These are phyloP conservation scores for Cystobasidium slooffiae DNA, from an alignment of 1,284 basidiomycete genomes.

Conservation along the genomic window DNA sequence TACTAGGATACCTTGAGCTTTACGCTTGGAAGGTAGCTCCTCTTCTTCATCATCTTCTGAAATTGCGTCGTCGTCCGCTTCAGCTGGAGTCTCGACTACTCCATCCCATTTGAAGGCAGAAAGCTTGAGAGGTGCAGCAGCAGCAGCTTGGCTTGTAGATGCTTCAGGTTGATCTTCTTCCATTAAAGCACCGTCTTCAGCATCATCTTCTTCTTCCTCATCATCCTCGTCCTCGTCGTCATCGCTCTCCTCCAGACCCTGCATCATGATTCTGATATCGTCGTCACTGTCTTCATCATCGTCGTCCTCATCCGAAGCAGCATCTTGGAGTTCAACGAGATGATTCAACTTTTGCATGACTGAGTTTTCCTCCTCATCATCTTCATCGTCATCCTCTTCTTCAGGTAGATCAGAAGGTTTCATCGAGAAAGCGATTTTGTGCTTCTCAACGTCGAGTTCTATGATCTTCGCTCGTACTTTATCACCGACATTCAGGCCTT, in stretches of 20 bases:
- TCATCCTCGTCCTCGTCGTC: conserved; percentile 49
- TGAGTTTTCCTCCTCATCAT: conserved; percentile 63
- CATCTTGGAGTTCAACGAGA: conserved; percentile 61
- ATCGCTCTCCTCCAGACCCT: conserved; percentile 57
- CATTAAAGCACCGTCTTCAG: conserved; percentile 12
- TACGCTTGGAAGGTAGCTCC: conserved; percentile 58
- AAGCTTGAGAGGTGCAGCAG: conserved; percentile 57
- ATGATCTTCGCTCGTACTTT: conserved; percentile 78
- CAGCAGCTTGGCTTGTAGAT: conserved; percentile 46
- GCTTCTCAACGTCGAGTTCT: conserved; percentile 72
- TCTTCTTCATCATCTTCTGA: conserved; percentile 61
- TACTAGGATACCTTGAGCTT: conserved; percentile 70
- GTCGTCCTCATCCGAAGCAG: conserved; percentile 58
- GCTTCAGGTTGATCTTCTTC: conserved; percentile 10
- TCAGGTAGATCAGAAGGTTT: conserved; percentile 60
- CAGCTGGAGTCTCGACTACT: conserved; percentile 53
- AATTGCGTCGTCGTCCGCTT: conserved; percentile 56
- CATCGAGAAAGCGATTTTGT: conserved; percentile 59
- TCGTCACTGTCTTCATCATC: conserved; percentile 51
- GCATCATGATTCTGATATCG: conserved; percentile 65
- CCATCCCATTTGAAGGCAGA: conserved; percentile 63
- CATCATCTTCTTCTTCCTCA: conserved; percentile 48
- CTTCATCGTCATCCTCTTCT: conserved; percentile 54
- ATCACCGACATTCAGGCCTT: conserved; percentile 84
- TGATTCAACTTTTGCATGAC: conserved; percentile 54